phyloP scores from a whole-genome alignment of 306 rosid species.

The Lagenaria siceraria region DNA sequence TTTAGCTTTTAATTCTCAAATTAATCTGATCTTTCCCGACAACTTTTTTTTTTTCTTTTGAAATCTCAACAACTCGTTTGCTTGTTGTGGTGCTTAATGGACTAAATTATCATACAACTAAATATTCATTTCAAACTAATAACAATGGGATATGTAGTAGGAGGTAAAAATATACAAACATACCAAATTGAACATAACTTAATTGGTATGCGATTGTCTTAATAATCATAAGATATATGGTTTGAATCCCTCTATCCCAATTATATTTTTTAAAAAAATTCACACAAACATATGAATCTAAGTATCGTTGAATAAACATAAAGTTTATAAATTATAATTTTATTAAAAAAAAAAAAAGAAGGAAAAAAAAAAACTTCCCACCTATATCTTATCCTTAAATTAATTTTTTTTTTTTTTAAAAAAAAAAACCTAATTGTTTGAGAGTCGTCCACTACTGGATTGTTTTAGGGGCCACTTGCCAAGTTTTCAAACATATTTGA shows the following conservation, averaged over 20 bases:
- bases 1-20: background rate
- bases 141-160: too few relatives aligned
- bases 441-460: background rate
- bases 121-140: background rate
- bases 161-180: too few relatives aligned
- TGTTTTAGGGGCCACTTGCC: background rate
- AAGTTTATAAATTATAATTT: too few relatives aligned
- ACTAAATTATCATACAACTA: background rate
- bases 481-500: background rate
- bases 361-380: background rate
- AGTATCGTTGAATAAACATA: too few relatives aligned
- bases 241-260: too few relatives aligned
- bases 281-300: background rate
- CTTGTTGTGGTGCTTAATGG: background rate
- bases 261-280: too few relatives aligned
- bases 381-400: background rate
- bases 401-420: too few relatives aligned
- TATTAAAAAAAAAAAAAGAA: too few relatives aligned
- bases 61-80: background rate
- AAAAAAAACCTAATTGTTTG: background rate
- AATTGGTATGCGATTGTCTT: too few relatives aligned
- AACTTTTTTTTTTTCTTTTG: too few relatives aligned
- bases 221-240: too few relatives aligned
- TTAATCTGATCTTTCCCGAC: background rate
- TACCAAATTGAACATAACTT: too few relatives aligned